phyloP scores from a whole-genome alignment of 495 filamentous ascomycete genomes.

The Trichoderma orchidacearum region DNA sequence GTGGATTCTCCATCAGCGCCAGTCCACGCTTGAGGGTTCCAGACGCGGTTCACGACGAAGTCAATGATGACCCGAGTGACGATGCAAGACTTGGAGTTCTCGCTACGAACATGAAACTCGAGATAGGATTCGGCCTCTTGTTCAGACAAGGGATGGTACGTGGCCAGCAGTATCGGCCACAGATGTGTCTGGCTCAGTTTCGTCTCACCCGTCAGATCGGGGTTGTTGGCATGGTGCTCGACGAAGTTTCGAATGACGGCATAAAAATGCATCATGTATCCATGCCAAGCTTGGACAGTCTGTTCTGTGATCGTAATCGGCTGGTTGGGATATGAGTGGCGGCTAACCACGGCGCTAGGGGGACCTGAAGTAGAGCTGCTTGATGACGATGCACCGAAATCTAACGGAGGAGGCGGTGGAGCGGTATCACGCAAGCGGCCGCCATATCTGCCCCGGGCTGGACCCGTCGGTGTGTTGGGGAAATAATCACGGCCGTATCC shows the following conservation, averaged over 20 bases:
- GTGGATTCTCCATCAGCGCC: constrained; percentile 1
- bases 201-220: background rate
- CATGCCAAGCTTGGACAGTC: background rate
- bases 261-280: background rate
- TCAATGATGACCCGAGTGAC: constrained; percentile 3
- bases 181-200: background rate
- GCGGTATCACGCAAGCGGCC: background rate
- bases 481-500: background rate
- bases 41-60: constrained; percentile 2
- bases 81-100: background rate
- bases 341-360: background rate
- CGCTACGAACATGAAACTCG: background rate
- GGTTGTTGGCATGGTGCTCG: background rate
- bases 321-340: background rate
- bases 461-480: background rate
- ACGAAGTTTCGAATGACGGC: background rate
- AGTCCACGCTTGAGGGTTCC: background rate
- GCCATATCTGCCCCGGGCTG: background rate
- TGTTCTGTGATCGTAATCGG: background rate
- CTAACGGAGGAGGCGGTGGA: background rate
- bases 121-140: background rate
- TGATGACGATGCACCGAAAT: background rate
- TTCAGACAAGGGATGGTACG: constrained; percentile 1
- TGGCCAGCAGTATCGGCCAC: background rate
- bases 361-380: background rate